phyloP scores from a whole-genome alignment of 2,329 filamentous ascomycete species.

The Xylogone sp. region DNA sequence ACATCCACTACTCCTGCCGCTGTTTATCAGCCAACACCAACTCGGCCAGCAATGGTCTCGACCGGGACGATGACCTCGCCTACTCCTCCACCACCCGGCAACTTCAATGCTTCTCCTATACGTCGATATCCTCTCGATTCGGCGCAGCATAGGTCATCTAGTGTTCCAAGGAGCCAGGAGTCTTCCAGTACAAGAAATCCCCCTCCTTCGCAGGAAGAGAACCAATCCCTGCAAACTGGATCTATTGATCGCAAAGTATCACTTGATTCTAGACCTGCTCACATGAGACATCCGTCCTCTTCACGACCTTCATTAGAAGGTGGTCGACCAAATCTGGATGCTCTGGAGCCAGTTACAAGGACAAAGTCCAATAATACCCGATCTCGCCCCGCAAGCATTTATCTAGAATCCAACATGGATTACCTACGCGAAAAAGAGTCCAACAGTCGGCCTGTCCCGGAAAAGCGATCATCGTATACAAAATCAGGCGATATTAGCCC shows the following conservation, averaged over 20 bases:
- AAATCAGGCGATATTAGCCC: constrained; percentile 30
- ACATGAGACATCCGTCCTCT: constrained; percentile 44
- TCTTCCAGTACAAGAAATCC: constrained; percentile 9
- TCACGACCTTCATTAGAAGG: constrained; percentile 69
- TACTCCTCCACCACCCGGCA: constrained; percentile 33
- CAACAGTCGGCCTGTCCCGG: constrained; percentile 15
- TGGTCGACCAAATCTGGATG: constrained; percentile 61
- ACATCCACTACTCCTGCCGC: constrained; percentile 38
- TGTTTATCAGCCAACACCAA: constrained; percentile 26
- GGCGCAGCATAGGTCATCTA: constrained; percentile 46
- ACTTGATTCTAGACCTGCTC: constrained; percentile 30
- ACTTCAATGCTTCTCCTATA: constrained; percentile 19
- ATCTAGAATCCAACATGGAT: constrained; percentile 78
- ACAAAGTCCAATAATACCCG: constrained; percentile 64
- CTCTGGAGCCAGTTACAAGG: constrained; percentile 55
- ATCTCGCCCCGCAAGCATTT: constrained; percentile 75
- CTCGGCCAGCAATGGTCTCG: constrained; percentile 51
- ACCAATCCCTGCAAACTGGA: constrained; percentile 13
- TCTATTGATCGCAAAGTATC: constrained; percentile 23
- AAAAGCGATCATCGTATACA: constrained; percentile 25
- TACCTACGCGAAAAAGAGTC: constrained; percentile 76
- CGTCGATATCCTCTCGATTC: constrained; percentile 20
- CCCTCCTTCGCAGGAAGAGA: constrained; percentile 18
- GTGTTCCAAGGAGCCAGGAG: constrained; percentile 35
- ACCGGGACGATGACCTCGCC: constrained; percentile 79